Conservation (phyloP, 306 rosid species). For the Prosopis cineraria region DNA sequence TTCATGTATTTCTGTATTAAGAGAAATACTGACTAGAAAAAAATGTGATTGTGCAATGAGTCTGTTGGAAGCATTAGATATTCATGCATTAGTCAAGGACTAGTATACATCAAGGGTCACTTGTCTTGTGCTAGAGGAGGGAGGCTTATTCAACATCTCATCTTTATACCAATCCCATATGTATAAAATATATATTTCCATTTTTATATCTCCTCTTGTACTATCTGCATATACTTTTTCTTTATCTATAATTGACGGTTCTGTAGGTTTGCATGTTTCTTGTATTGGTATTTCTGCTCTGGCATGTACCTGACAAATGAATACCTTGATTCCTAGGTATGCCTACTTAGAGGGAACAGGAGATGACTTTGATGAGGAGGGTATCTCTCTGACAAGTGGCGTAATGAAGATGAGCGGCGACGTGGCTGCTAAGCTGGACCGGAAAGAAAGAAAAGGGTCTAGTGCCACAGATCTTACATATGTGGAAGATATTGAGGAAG, state of each 20-base stretch:
- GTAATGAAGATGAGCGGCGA: slow-evolving; percentile 56
- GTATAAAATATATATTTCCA: too few relatives aligned
- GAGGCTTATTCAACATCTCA: too few relatives aligned
- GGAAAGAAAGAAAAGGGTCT: slow-evolving; percentile 55
- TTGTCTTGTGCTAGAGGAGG: too few relatives aligned
- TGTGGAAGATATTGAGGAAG: slow-evolving; percentile 85
- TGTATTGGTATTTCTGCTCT: slow-evolving; percentile 7
- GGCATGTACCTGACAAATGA: neutral
- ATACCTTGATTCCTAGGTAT: slow-evolving; percentile 52
- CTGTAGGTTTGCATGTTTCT: neutral
- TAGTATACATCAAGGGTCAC: too few relatives aligned
- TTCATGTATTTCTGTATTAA: too few relatives aligned
- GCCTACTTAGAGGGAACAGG: slow-evolving; percentile 84
- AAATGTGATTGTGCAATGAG: too few relatives aligned
- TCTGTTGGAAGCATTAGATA: too few relatives aligned
- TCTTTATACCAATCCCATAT: too few relatives aligned
- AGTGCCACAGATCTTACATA: slow-evolving; percentile 48
- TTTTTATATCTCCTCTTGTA: too few relatives aligned
- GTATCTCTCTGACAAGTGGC: slow-evolving; percentile 71
- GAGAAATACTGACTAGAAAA: too few relatives aligned
- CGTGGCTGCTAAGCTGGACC: slow-evolving; percentile 47
- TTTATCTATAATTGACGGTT: neutral
- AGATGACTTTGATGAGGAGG: slow-evolving; percentile 89
- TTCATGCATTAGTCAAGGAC: too few relatives aligned
- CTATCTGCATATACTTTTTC: too few relatives aligned